Evolutionary conservation across 768 basidiomycete genomes (phyloP).

Genomic region (Wakefieldia striispora): DNA sequence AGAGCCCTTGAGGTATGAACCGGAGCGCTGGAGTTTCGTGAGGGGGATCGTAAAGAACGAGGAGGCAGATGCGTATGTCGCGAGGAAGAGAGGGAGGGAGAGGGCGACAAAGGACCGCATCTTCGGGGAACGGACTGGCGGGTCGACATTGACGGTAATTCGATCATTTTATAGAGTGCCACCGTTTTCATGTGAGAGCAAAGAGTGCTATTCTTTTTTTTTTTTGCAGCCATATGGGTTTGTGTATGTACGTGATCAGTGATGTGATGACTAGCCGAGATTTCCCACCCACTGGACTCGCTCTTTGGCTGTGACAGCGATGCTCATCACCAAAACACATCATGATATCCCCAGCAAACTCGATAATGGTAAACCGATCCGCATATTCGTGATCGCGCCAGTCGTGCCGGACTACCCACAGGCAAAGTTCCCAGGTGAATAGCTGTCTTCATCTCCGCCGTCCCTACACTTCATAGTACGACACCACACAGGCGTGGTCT

Average conservation of each 20-base stretch:
- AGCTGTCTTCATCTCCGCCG: background rate
- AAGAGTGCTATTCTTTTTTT: too few relatives aligned
- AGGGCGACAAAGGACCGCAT: conserved; percentile 8
- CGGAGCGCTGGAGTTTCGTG: conserved; percentile 1
- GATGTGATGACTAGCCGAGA: too few relatives aligned
- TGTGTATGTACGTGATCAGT: too few relatives aligned
- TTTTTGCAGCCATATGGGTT: too few relatives aligned
- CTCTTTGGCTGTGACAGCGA: too few relatives aligned
- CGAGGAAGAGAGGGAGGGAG: background rate
- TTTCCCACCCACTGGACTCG: too few relatives aligned
- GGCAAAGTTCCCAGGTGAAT: conserved; percentile 82
- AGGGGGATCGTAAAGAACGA: conserved; percentile 3
- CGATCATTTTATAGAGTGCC: too few relatives aligned
- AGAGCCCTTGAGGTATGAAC: conserved; percentile 10
- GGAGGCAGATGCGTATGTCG: conserved; percentile 2
- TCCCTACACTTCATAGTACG: background rate
- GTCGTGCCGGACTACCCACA: conserved; percentile 78
- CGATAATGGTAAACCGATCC: conserved; percentile 60
- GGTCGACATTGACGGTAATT: background rate
- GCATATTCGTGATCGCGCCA: conserved; percentile 83
- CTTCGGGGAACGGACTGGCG: background rate
- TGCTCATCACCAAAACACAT: conserved; percentile 82
- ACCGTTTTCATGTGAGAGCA: background rate
- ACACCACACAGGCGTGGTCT: conserved; percentile 59
- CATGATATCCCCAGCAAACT: conserved; percentile 75